A percentile compares a stretch with the other conserved stretches of the same genome.
phyloP scores from a whole-genome alignment of 1,139 yeast species.

The Saccharomyces hybrid region DNA sequence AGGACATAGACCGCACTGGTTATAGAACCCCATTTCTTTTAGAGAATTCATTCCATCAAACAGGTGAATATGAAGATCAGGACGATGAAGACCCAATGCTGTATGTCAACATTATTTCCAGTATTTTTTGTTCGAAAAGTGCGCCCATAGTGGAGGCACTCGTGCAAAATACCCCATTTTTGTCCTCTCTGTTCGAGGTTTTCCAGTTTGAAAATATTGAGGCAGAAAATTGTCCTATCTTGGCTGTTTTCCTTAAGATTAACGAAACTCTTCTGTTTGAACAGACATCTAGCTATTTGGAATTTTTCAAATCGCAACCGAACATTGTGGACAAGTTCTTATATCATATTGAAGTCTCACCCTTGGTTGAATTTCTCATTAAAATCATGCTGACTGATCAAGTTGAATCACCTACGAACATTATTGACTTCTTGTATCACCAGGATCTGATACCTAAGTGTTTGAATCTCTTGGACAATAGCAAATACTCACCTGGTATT shows the following conservation, averaged over 20 bases:
- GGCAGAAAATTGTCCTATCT: constrained; percentile 40
- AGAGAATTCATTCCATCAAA: neutral
- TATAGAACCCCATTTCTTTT: neutral
- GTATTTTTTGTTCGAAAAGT: neutral
- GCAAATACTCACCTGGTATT: constrained; percentile 43
- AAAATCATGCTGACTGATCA: constrained; percentile 57
- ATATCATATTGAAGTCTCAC: constrained; percentile 47
- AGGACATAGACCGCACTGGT: neutral
- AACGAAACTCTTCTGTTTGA: constrained; percentile 86
- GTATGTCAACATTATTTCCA: neutral
- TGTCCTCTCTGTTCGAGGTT: neutral
- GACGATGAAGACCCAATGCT: neutral
- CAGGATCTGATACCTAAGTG: constrained; percentile 46
- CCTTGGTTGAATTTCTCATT: constrained; percentile 65
- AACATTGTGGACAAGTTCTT: constrained; percentile 47
- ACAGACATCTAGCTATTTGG: constrained; percentile 50
- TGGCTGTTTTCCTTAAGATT: constrained; percentile 77
- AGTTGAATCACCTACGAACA: constrained; percentile 55
- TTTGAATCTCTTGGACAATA: constrained; percentile 44
- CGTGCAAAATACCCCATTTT: neutral
- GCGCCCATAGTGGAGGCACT: neutral
- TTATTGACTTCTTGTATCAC: constrained; percentile 44
- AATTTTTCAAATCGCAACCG: constrained; percentile 43
- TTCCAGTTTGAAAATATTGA: constrained; percentile 16
- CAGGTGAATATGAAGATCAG: neutral